Evolutionary conservation across 148 eudicot genomes (phyloP), one percentile per base, ranked within the genome.

Genomic region (Salicornia ramosissima): DNA sequence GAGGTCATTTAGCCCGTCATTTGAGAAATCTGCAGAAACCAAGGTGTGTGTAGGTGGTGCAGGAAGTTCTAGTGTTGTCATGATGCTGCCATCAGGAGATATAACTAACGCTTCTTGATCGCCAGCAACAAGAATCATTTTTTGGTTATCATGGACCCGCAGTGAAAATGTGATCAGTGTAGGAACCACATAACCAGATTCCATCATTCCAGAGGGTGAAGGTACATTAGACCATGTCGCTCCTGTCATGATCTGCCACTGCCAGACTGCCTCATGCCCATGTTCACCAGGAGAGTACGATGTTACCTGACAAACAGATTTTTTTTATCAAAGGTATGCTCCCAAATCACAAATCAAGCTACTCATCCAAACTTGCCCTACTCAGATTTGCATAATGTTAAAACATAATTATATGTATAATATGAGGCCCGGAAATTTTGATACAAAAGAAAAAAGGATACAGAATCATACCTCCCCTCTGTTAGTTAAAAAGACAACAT

Each of bases 171-270:
- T 69, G 80, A 85, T 95, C 56, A 95, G 73, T 1, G 97, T 91
- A 70, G 99, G 97, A 73, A 89, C 88, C 74, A 91, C 96, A 22
- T 42, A 60, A 59, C 87, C 86, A 24, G 93, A 79, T 71, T 91
- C 99, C 85, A 83, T 83, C 88, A 86, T 79, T 49, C 99, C 96
- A 1, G 97, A 80, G n/a, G 94, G 96, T 6, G 97, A 89, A n/a
- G 91, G 99, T 61, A 91, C 89, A 82, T 95, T 95, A 24, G 99
- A 86, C 99, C 99, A 95, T 54, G 91, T 89, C 15, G 99, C 94
- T 24, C 97, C 91, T 0, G 99, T 95, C 71, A 86, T 68, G 40
- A 86, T 73, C 89, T 95, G 99, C 97, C 97, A 95, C 55, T 91
- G 92, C 99, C 99, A 91, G 67, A 86, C 65, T 31, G 97, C 99